Conservation (phyloP, 495 filamentous ascomycete species). For the Aspergillus bridgeri region DNA sequence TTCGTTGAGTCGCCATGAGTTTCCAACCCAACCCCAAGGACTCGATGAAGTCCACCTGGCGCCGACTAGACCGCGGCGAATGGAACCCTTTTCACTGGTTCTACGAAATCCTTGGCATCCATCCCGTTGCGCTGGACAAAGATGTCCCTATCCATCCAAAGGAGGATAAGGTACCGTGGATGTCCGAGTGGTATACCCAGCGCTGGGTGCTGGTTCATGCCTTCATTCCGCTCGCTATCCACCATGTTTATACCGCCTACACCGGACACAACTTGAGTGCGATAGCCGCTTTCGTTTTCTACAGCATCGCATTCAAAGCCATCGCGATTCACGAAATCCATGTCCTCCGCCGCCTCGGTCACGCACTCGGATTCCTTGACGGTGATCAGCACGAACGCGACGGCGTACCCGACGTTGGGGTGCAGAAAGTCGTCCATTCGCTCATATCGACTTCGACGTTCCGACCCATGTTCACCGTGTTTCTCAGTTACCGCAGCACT, state of each 20-base stretch:
- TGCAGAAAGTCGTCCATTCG: slow-evolving; percentile 28
- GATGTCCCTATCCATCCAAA: slow-evolving; percentile 32
- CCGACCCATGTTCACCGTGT: slow-evolving; percentile 33
- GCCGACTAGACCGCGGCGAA: slow-evolving; percentile 17
- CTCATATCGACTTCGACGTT: slow-evolving; percentile 29
- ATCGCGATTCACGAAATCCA: slow-evolving; percentile 21
- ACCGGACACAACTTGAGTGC: slow-evolving; percentile 22
- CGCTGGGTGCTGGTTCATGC: slow-evolving; percentile 32
- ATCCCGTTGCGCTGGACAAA: slow-evolving; percentile 22
- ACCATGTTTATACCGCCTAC: slow-evolving; percentile 27
- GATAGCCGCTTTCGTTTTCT: slow-evolving; percentile 24
- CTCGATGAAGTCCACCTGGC: slow-evolving; percentile 41
- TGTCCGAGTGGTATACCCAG: slow-evolving; percentile 26
- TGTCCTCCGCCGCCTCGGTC: slow-evolving; percentile 22
- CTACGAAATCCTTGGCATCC: slow-evolving; percentile 25
- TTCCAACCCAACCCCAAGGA: slow-evolving; percentile 25
- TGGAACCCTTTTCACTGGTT: slow-evolving; percentile 31
- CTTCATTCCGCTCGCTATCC: slow-evolving; percentile 21
- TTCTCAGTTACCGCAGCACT: slow-evolving; percentile 27
- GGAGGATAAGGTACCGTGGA: slow-evolving; percentile 29
- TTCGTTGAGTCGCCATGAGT: slow-evolving; percentile 12
- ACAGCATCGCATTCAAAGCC: slow-evolving; percentile 15
- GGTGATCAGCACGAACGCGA: slow-evolving; percentile 38
- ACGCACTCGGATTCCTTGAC: slow-evolving; percentile 33
- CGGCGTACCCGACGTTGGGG: slow-evolving; percentile 34